A percentile compares a stretch with the other conserved stretches of the same genome.
Conservation (phyloP, 2,329 filamentous ascomycete species). For the Cladophialophora immunda region DNA sequence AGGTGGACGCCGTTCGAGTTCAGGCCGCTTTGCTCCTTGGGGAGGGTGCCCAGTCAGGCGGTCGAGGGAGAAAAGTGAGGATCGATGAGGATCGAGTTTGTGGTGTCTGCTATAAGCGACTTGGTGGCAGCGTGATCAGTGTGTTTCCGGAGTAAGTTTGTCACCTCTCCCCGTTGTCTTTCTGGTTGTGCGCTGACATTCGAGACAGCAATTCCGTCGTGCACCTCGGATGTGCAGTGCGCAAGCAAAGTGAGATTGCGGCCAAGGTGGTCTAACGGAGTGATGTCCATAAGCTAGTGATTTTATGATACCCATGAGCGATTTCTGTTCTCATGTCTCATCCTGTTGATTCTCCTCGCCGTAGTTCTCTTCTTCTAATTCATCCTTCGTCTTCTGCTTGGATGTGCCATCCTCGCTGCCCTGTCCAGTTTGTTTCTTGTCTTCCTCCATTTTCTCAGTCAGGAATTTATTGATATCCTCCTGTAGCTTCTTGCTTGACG, state of each 20-base stretch:
- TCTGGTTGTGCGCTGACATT: slow-evolving; percentile 16
- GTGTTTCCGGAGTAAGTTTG: slow-evolving; percentile 80
- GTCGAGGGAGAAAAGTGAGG: slow-evolving; percentile 74
- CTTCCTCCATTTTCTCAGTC: slow-evolving; percentile 69
- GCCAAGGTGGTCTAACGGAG: slow-evolving; percentile 30
- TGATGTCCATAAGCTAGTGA: slow-evolving; percentile 3
- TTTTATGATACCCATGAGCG: slow-evolving; percentile 39
- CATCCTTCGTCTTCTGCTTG: slow-evolving; percentile 65
- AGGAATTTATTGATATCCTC: slow-evolving; percentile 66
- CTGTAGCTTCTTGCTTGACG: slow-evolving; percentile 61
- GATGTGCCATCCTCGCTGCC: slow-evolving; percentile 43
- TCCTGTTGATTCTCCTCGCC: slow-evolving; percentile 71
- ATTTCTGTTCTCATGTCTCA: slow-evolving; percentile 49
- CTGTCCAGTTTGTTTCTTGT: slow-evolving; percentile 53
- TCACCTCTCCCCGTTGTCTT: neutral
- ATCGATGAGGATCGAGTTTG: slow-evolving; percentile 90
- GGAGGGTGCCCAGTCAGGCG: slow-evolving; percentile 62
- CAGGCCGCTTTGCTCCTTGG: slow-evolving; percentile 79
- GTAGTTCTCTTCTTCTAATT: slow-evolving; percentile 71
- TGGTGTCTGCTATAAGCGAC: slow-evolving; percentile 88
- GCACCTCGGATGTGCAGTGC: slow-evolving; percentile 78
- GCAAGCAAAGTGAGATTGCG: slow-evolving; percentile 43
- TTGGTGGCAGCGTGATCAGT: slow-evolving; percentile 89
- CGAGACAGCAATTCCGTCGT: slow-evolving; percentile 66
- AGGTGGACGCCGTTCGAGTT: slow-evolving; percentile 79